Percentiles rank a stretch among this genome's conserved stretches.
These are phyloP conservation scores for Mycena rosella DNA, from an alignment of 768 basidiomycete species.

Conservation along the genomic window DNA sequence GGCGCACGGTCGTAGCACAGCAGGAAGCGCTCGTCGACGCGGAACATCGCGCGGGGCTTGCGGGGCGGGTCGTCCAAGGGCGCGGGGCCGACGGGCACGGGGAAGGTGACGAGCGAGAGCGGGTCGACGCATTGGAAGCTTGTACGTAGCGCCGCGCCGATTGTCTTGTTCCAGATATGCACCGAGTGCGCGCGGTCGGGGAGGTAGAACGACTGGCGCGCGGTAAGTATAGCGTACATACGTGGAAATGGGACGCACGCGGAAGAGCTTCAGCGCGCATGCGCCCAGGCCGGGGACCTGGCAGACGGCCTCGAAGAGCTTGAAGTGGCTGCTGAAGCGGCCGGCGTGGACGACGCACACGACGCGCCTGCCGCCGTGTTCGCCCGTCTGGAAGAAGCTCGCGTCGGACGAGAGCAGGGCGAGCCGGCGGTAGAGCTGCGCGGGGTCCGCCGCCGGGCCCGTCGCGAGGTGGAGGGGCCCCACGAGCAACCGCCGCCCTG, in stretches of 20 bases:
- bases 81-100: constrained; percentile 29
- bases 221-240: background rate
- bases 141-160: constrained; percentile 25
- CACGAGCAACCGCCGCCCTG: constrained; percentile 25
- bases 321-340: constrained; percentile 35
- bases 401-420: constrained; percentile 16
- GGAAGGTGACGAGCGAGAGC: constrained; percentile 28
- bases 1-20: constrained; percentile 36
- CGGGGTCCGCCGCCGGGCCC: constrained; percentile 4
- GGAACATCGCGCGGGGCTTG: constrained; percentile 36
- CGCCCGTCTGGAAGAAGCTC: constrained; percentile 34
- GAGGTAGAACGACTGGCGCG: constrained; percentile 30
- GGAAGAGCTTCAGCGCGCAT: constrained; percentile 16
- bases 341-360: constrained; percentile 31
- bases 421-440: constrained; percentile 13
- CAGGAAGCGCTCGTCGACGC: constrained; percentile 30
- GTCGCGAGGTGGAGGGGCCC: constrained; percentile 29
- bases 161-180: constrained; percentile 35
- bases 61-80: constrained; percentile 3
- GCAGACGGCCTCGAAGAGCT: constrained; percentile 27
- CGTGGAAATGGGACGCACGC: background rate
- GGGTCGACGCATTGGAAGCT: constrained; percentile 38
- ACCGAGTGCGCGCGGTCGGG: constrained; percentile 34
- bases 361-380: constrained; percentile 24
- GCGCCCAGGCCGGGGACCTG: background rate